Base-by-base conservation (phyloP, 148 eudicot species). In the Bassia scoparia region DNA sequence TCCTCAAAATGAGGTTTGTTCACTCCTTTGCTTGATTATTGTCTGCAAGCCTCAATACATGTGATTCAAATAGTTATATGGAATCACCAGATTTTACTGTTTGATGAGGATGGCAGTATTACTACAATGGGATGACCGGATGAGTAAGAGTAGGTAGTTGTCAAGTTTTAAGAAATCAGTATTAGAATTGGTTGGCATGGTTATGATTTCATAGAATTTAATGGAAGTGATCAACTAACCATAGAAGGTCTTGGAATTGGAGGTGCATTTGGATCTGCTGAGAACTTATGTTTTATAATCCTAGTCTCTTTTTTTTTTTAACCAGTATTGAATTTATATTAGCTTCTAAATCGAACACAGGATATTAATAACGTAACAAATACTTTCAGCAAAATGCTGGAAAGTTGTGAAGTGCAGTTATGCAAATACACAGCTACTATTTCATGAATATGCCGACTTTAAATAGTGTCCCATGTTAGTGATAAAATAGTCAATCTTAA, bases 1-100 rank as follows among this genome's bases (percentile, higher is more conserved):
- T 74, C 81, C 81, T 54, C 69, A 80, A 35, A 55, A 77, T 24
- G 85, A 88, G 93, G 93, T 89, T 66, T 68, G 86, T 59, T 16
- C 38, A 61, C 26, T 62, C 67, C 20, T 67, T 61, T 23, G 34
- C 34, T 23, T 46, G 56, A 17, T 63, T 52, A 46, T 46, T 54
- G 73, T 55, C 11, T 60, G 30, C 18, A 61, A 53, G 48, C 20
- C 26, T 26, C 16, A 44, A 14, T 8, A 55, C 17, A 13, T 29
- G 31, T 54, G 53, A 63, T 73, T 61, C 23, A 35, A 5, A 62
- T 65, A 21, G 17, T n/a, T 44, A 43, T 23, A 12, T 18, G 60
- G 34, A 60, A 30, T 21, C 63, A 14, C 20, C 34, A 10, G n/a
- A n/a, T 59, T 59, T 59, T 7, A 1, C n/a, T 30, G 65, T 30